Evolutionary conservation across 2,329 filamentous ascomycete species (phyloP), one percentile per base, ranked within the genome.

Genomic region (Leptographium wingfieldii): DNA sequence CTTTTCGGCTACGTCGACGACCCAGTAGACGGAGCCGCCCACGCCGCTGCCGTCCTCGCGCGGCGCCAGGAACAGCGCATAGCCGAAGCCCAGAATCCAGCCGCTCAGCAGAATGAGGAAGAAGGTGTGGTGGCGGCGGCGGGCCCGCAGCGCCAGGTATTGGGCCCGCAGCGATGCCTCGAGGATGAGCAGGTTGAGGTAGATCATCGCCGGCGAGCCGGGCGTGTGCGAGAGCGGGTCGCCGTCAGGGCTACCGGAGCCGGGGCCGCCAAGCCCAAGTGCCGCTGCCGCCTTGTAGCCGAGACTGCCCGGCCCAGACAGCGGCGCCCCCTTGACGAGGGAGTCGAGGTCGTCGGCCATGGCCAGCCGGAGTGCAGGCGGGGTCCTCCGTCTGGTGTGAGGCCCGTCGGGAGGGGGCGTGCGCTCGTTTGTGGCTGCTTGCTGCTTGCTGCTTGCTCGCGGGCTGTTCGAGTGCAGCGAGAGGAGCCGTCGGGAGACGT

Each of bases 151-250:
- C 63, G 91, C 89, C 60, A 99, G 84, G 73, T 95, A 97, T 68
- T 99, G 94, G 29, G 90, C 86, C 65, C 94, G 90, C 43, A 99
- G 79, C 5, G 91, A 96, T 56, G 90, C 91, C 73, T 99, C 94
- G 72, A 99, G 88, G 68, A 99, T 95, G 61, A 99, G 82, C 29
- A 99, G 86, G 73, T 99, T 99, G 68, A 99, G 85, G 75, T 99
- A 99, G 69, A 99, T 96, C 78, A 96, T 94, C 59, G 90, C 90
- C 54, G 92, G 92, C 19, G 90, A 90, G 69, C 88, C 92, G n/a
- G 92, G 92, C 19, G 92, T 84, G 63, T 86, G 84, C 67, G 85
- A 86, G 63, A 92, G 81, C 33, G 90, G 90, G 70, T 95, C 90
- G 69, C 76, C 74, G 33, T 73, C 74, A 12, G 31, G 5, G 19